Conservation (phyloP, 495 filamentous ascomycete genomes). For the Amorphotheca resinae region DNA sequence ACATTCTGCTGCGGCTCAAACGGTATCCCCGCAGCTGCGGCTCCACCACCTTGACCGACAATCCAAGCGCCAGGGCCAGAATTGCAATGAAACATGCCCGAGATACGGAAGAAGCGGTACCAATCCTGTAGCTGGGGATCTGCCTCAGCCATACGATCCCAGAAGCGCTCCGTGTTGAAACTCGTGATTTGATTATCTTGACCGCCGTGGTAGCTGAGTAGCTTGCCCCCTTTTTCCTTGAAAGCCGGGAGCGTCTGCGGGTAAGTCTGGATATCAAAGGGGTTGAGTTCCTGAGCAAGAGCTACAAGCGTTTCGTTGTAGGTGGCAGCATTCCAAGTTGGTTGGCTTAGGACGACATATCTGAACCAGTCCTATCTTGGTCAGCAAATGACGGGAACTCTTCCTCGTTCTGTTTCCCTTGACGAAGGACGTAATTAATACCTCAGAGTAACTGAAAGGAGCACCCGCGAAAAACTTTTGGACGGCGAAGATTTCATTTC, state of each 20-base stretch:
- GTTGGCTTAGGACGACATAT: conserved; percentile 44
- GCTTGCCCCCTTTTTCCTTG: conserved; percentile 27
- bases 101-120: conserved; percentile 47
- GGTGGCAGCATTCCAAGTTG: conserved; percentile 31
- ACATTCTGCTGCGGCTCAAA: conserved; percentile 28
- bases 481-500: conserved; percentile 23
- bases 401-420: neutral
- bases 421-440: conserved; percentile 10
- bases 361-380: conserved; percentile 27
- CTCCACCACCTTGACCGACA: conserved; percentile 32
- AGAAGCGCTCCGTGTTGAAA: conserved; percentile 26
- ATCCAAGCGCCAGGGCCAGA: conserved; percentile 40
- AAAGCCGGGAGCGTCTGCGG: conserved; percentile 28
- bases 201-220: conserved; percentile 34
- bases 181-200: conserved; percentile 31
- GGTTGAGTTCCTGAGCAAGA: conserved; percentile 24
- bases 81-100: conserved; percentile 35
- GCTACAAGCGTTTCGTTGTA: conserved; percentile 19
- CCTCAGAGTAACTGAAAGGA: conserved; percentile 20
- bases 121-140: conserved; percentile 36
- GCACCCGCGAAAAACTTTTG: conserved; percentile 17
- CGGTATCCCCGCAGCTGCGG: conserved; percentile 11
- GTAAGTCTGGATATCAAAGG: conserved; percentile 26
- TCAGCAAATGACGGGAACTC: no score
- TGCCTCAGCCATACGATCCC: conserved; percentile 31